Evolutionary conservation across 768 basidiomycete species (phyloP).

Genomic region (Lentinula edodes): DNA sequence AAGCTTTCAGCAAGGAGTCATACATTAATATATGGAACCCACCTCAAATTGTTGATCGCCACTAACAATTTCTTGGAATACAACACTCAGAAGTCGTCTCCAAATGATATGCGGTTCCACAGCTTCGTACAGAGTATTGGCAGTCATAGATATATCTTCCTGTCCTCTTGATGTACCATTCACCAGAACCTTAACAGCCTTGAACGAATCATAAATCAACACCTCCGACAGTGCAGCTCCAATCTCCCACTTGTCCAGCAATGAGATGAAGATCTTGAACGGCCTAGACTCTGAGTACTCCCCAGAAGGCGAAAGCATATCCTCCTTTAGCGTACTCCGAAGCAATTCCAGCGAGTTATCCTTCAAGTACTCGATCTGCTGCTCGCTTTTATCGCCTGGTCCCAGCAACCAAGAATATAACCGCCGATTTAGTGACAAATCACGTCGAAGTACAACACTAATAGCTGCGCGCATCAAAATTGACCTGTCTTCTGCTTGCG

Average conservation of each 20-base stretch:
- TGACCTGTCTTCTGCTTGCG: slow-evolving; percentile 65
- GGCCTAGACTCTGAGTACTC: slow-evolving; percentile 79
- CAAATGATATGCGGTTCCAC: slow-evolving; percentile 86
- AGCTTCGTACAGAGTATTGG: slow-evolving; percentile 87
- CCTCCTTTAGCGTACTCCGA: slow-evolving; percentile 66
- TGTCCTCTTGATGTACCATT: slow-evolving; percentile 45
- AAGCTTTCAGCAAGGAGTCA: background rate
- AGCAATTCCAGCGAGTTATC: slow-evolving; percentile 71
- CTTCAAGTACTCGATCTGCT: slow-evolving; percentile 67
- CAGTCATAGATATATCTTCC: slow-evolving; percentile 77
- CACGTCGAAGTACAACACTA: slow-evolving; percentile 86
- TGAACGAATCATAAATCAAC: slow-evolving; percentile 76
- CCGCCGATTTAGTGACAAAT: slow-evolving; percentile 88
- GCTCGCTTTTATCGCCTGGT: slow-evolving; percentile 68
- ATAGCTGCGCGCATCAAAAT: slow-evolving; percentile 85
- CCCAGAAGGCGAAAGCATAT: slow-evolving; percentile 69
- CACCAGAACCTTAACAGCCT: slow-evolving; percentile 55
- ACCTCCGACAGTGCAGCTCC: slow-evolving; percentile 75
- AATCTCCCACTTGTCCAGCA: slow-evolving; percentile 97
- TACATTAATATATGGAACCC: slow-evolving; percentile 6
- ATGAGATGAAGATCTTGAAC: slow-evolving; percentile 92
- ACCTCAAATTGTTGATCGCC: slow-evolving; percentile 46
- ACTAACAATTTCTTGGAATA: slow-evolving; percentile 51
- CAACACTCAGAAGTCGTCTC: slow-evolving; percentile 60
- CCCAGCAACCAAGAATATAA: slow-evolving; percentile 93